Base-by-base conservation (phyloP, 1,284 basidiomycete genomes). In the Trichosporon sp. region DNA sequence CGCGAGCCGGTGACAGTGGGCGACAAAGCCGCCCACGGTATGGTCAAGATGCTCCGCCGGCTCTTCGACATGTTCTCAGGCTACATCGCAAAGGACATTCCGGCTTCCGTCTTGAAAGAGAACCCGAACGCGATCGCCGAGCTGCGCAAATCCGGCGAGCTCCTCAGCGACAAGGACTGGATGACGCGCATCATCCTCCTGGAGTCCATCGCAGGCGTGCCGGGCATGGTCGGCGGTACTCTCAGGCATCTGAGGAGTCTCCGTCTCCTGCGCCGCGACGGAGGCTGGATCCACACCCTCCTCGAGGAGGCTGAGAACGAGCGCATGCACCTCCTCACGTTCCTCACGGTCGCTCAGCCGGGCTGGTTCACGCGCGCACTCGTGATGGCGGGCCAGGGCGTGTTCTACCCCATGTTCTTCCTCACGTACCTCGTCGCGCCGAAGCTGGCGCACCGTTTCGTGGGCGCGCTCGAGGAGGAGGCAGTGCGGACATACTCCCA, bases 221-320 rank as follows among this genome's bases (percentile, higher is more conserved):
- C 94, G 11, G 95, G 95, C 1, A 96, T 96, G 93, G 93, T 95
- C 1, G 94, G 90, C 12, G 95, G 93, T 1, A 92, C 92, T 35
- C 86, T 94, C 59, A 88, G 94, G 43, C 94, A 96, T 85, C 86
- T 96, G 31, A 87, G 88, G 56, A 92, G 91, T 80, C 86, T 96
- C 43, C 89, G 94, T 65, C 85, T 94, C 35, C 91, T 97, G 91
- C 88, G 90, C 76, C 89, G 94, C 66, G 94, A 97, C 82, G 91
- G 90, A 69, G 94, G 94, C 68, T 97, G 94, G 93, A 89, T 91
- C 75, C 87, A 89, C 73, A 94, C 93, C 2, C 88, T 94, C 51
- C 86, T 96, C 32, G 92, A 95, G 81, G 95, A 98, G 85, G 94
- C 94, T 6, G 95, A 98, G 81, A 98, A 98, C 80, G 95, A 98